These are phyloP conservation scores for Globisporangium iwayamae DNA, from an alignment of 352 stramenopile species.

Conservation along the genomic window DNA sequence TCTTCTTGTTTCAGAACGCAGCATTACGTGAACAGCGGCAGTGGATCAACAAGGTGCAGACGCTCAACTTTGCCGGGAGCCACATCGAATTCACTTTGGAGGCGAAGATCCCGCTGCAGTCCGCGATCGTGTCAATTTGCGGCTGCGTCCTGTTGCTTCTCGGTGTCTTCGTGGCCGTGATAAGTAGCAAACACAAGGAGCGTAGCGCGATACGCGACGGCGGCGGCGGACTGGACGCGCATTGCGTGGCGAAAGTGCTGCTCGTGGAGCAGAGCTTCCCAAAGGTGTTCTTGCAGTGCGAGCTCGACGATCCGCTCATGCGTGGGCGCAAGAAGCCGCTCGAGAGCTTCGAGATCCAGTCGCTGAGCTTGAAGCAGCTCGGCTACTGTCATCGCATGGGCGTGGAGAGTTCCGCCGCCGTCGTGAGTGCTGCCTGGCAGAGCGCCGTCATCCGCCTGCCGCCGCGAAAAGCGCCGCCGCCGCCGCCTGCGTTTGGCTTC, in stretches of 20 bases:
- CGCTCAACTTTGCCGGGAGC: constrained; percentile 36
- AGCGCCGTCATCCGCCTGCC: constrained; percentile 11
- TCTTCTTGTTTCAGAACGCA: constrained; percentile 57
- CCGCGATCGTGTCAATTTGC: constrained; percentile 26
- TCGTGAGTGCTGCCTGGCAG: background rate
- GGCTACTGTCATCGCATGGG: background rate
- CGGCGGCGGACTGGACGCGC: constrained; percentile 17
- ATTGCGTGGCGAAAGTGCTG: constrained; percentile 40
- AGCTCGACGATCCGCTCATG: constrained; percentile 17
- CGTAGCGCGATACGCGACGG: constrained; percentile 14
- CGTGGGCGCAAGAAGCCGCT: constrained; percentile 16
- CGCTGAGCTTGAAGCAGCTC: constrained; percentile 32
- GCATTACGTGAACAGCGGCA: constrained; percentile 26
- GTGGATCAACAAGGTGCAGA: constrained; percentile 21
- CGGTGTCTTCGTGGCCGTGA: constrained; percentile 13
- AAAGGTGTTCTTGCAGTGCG: constrained; percentile 33
- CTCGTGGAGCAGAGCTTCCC: constrained; percentile 32
- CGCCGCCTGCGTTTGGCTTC: background rate
- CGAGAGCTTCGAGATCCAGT: constrained; percentile 25
- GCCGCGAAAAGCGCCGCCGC: background rate
- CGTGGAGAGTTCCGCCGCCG: background rate
- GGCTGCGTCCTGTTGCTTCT: constrained; percentile 21
- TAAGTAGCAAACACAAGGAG: constrained; percentile 21
- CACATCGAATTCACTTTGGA: constrained; percentile 26
- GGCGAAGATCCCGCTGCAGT: constrained; percentile 33